These are phyloP conservation scores for Chaetomium tenue DNA, from an alignment of 495 filamentous ascomycete genomes.

Conservation along the genomic window DNA sequence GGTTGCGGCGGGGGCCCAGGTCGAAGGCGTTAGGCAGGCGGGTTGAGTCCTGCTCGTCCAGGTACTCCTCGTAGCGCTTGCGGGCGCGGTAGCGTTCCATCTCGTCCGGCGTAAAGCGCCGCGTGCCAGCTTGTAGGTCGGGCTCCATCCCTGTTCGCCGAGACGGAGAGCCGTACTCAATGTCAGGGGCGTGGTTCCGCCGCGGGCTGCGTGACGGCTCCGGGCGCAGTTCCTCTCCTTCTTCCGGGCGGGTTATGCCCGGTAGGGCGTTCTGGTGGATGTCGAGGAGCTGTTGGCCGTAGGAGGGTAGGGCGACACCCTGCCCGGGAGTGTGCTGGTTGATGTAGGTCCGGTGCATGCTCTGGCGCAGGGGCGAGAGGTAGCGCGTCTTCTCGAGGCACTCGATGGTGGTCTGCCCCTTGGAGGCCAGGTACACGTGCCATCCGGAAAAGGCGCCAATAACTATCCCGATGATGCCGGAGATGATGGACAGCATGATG, in stretches of 20 bases:
- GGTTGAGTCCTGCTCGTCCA: conserved; percentile 81
- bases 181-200: conserved; percentile 14
- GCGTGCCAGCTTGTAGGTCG: conserved; percentile 50
- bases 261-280: conserved; percentile 83
- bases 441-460: conserved; percentile 86
- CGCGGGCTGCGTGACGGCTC: conserved; percentile 17
- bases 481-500: conserved; percentile 78
- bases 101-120: conserved; percentile 62
- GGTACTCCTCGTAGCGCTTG: conserved; percentile 81
- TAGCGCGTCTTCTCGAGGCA: conserved; percentile 93
- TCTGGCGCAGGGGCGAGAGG: conserved; percentile 70
- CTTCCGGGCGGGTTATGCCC: conserved; percentile 72
- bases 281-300: conserved; percentile 73
- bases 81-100: conserved; percentile 65
- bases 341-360: conserved; percentile 60
- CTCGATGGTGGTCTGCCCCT: conserved; percentile 90
- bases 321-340: conserved; percentile 50
- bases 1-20: conserved; percentile 73
- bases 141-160: conserved; percentile 41
- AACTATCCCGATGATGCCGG: conserved; percentile 88
- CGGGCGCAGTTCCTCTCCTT: conserved; percentile 61
- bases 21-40: conserved; percentile 92
- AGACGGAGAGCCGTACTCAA: conserved; percentile 28
- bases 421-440: conserved; percentile 80
- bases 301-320: conserved; percentile 56